Conservation (phyloP, 305 asterid species). For the Stenogyne calaminthoides region DNA sequence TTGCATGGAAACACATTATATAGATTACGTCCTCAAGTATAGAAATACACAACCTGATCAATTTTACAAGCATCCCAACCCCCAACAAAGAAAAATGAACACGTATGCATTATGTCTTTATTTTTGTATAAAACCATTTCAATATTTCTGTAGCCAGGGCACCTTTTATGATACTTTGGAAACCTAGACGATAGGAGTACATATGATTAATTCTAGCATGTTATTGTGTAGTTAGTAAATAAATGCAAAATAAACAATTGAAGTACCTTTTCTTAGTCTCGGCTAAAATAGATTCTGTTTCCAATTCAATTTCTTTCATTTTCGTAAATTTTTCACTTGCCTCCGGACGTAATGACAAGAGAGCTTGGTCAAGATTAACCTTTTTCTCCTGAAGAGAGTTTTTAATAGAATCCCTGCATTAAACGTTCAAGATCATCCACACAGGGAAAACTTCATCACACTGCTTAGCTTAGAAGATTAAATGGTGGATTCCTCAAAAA, state of each 20-base stretch:
- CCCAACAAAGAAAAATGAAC: neutral
- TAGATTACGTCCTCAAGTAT: no score
- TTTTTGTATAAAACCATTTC: neutral
- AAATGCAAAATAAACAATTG: conserved; percentile 25
- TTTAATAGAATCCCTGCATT: conserved; percentile 53
- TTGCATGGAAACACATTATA: neutral
- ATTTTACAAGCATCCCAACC: neutral
- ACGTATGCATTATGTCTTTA: neutral
- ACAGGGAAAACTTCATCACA: conserved; percentile 5
- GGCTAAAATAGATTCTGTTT: conserved; percentile 41
- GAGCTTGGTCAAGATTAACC: conserved; percentile 44
- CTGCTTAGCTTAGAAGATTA: neutral
- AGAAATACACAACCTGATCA: neutral
- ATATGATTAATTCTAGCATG: conserved; percentile 15
- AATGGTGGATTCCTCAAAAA: neutral
- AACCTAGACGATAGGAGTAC: neutral
- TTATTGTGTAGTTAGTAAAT: conserved; percentile 21
- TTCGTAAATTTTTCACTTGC: conserved; percentile 46
- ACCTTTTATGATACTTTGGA: neutral
- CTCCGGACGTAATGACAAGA: conserved; percentile 47
- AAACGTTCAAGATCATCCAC: conserved; percentile 29
- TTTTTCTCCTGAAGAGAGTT: conserved; percentile 52
- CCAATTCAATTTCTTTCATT: conserved; percentile 48
- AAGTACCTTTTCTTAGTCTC: conserved; percentile 61
- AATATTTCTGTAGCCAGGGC: neutral